Evolutionary conservation across 2,329 filamentous ascomycete genomes (phyloP), one percentile per base, ranked within the genome.

Genomic region (Arthrinium puccinioides): DNA sequence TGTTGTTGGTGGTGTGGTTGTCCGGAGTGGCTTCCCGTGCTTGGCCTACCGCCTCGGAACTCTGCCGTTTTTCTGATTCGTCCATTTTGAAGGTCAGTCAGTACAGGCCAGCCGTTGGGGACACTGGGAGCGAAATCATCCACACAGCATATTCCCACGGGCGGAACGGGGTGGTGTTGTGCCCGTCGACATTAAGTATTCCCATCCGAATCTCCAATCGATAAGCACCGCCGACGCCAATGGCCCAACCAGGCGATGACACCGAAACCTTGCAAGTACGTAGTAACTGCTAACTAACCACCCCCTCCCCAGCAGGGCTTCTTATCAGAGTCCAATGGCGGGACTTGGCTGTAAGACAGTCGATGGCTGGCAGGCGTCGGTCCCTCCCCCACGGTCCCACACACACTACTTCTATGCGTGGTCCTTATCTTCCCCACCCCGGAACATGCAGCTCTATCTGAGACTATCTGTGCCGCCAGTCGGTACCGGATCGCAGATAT

Each of bases 341-440:
- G 8, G 2, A 15, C n/a, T 5, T 2, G 9, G 10, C 2, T 16
- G 10, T 2, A 9, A n/a, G 5, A n/a, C 20, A 7, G 4, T 13
- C n/a, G 4, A 19, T 13, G 16, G 16, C 3, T 20, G 9, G 6
- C 13, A 13, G 16, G 20, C 3, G 6, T 31, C 20, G 28, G 20
- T 31, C 13, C 16, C 10, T 1, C 9, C 10, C 15, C 16, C 28
- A 31, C 16, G 11, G 20, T 13, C 15, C 20, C 13, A 18, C 27
- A 29, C 19, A 18, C 10, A 18, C 9, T 10, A 29, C 13, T 1
- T 21, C 13, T 9, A 10, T 9, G 30, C 5, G 21, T 6, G 19
- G 19, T 16, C 10, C 13, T 7, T 13, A 23, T 36, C 28, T 27
- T 36, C 33, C 20, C 7, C 13, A n/a, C 5, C 8, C 18, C 15